These are phyloP conservation scores for Pestalotiopsis sp. DNA, from an alignment of 2,329 filamentous ascomycete species.

Conservation along the genomic window DNA sequence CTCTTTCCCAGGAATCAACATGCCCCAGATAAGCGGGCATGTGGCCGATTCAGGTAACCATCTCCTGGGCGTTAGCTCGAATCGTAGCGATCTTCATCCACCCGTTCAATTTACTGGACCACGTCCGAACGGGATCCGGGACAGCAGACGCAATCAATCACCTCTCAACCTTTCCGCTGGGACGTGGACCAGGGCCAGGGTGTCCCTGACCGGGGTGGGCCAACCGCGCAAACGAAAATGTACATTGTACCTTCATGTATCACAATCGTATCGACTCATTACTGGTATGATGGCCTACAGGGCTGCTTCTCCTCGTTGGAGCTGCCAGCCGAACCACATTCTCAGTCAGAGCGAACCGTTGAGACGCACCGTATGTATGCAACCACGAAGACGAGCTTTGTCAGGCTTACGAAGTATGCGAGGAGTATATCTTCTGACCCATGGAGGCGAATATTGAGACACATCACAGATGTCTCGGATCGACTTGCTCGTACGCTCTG, in stretches of 20 bases:
- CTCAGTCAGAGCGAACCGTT: not conserved
- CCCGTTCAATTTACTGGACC: constrained; percentile 7
- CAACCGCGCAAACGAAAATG: not conserved
- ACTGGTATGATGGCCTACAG: not conserved
- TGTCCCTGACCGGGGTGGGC: too few species aligned
- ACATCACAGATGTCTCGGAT: not conserved
- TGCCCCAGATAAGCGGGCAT: constrained; percentile 12
- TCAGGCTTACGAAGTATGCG: not conserved
- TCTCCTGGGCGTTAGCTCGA: not conserved
- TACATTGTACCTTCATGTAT: constrained; percentile 2
- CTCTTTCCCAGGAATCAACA: constrained; percentile 3
- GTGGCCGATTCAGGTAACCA: constrained; percentile 9
- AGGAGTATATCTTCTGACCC: not conserved
- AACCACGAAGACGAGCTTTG: not conserved
- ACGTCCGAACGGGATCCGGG: constrained; percentile 6
- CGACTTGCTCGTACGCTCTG: not conserved
- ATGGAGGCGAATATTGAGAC: not conserved
- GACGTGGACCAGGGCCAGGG: constrained; percentile 4
- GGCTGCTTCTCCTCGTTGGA: not conserved
- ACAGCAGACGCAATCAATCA: constrained; percentile 10
- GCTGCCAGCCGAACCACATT: not conserved
- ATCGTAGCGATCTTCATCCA: constrained; percentile 11
- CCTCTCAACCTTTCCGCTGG: constrained; percentile 14
- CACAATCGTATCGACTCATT: not conserved
- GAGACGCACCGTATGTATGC: not conserved